These are phyloP conservation scores for Roridomyces roridus DNA, from an alignment of 768 basidiomycete species.

Conservation along the genomic window DNA sequence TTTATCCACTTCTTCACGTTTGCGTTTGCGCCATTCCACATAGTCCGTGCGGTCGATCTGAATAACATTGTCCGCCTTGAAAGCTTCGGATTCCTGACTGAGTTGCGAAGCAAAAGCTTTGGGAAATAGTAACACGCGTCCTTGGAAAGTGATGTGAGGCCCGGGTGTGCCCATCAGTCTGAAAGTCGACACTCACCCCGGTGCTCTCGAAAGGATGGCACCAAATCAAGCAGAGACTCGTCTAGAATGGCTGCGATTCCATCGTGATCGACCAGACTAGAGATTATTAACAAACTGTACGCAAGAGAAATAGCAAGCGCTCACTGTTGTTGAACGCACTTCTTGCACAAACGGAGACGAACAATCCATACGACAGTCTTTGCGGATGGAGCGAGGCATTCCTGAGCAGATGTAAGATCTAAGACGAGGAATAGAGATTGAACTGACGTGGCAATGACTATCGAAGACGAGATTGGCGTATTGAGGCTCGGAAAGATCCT, in stretches of 20 bases:
- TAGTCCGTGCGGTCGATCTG: neutral
- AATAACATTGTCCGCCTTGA: neutral
- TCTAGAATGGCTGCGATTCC: neutral
- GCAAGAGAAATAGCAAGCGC: conserved; percentile 1
- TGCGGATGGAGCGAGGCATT: conserved; percentile 37
- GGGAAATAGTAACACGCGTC: neutral
- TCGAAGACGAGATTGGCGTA: conserved; percentile 54
- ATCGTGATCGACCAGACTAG: neutral
- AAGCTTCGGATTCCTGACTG: neutral
- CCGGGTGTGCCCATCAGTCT: too few relatives aligned
- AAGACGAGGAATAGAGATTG: neutral
- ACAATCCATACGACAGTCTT: conserved; percentile 42
- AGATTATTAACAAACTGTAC: neutral
- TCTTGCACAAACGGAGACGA: conserved; percentile 43
- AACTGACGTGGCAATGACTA: conserved; percentile 47
- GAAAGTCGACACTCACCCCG: too few relatives aligned
- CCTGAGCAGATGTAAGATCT: conserved; percentile 28
- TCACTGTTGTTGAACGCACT: conserved; percentile 40
- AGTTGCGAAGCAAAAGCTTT: neutral
- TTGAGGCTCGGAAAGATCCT: conserved; percentile 50
- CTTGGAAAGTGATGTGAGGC: too few relatives aligned
- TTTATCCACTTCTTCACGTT: neutral
- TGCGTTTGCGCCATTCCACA: conserved; percentile 5
- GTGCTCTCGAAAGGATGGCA: neutral
- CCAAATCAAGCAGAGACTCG: neutral